Evolutionary conservation across 768 basidiomycete genomes (phyloP).

Genomic region (Tephrocybe sp.): DNA sequence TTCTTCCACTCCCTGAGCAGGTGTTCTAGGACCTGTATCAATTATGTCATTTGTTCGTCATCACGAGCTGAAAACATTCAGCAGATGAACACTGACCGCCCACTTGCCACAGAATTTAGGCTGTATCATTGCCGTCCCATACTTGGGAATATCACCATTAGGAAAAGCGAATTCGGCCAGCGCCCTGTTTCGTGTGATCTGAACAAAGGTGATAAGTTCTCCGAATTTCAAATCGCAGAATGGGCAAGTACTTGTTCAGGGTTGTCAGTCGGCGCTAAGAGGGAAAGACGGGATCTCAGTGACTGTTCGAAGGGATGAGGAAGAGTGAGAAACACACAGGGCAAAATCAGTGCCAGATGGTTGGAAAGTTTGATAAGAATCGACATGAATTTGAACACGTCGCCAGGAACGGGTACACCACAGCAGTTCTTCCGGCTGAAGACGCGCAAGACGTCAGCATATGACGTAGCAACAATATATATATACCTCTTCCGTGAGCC

Average conservation of each 20-base stretch:
- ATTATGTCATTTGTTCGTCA: background rate
- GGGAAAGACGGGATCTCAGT: conserved; percentile 3
- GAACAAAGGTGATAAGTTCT: background rate
- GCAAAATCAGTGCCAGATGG: conserved; percentile 84
- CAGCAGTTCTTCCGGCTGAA: conserved; percentile 44
- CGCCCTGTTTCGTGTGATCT: conserved; percentile 52
- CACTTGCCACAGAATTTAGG: conserved; percentile 83
- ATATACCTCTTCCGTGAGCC: conserved; percentile 57
- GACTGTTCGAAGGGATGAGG: background rate
- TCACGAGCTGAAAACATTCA: no score
- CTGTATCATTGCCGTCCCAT: conserved; percentile 60
- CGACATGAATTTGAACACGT: conserved; percentile 76
- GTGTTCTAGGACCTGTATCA: conserved; percentile 58
- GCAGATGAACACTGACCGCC: conserved; percentile 59
- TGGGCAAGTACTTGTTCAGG: conserved; percentile 55
- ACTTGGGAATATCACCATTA: conserved; percentile 53
- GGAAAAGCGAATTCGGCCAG: conserved; percentile 66
- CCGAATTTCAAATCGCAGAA: background rate
- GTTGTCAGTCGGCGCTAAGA: conserved; percentile 64
- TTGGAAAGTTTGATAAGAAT: conserved; percentile 88
- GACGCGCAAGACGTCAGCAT: conserved; percentile 8
- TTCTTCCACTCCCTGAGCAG: conserved; percentile 68
- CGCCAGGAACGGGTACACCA: conserved; percentile 50
- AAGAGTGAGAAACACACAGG: conserved; percentile 44
- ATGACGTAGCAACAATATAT: background rate